Evolutionary conservation across 1,139 yeast species (phyloP), one percentile per base, ranked within the genome.

Genomic region (Saccharomyces hybrid): DNA sequence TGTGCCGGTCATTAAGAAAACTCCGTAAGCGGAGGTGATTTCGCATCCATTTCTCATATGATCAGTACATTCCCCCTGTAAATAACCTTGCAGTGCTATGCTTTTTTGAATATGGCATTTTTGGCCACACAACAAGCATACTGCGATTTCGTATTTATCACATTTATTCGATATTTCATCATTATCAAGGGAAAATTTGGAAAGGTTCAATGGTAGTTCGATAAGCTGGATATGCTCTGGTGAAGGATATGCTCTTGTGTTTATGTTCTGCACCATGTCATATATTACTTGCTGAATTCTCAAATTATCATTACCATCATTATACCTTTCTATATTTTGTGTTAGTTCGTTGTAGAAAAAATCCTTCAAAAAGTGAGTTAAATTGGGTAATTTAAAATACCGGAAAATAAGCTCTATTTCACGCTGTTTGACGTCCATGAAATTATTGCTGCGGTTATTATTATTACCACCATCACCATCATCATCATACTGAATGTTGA

Each of bases 61-160:
- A 47, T 81, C 75, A 5, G 84, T 83, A 65, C 95, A 86, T 61
- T 86, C 85, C 0, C 95, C 95, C 26, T 74, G 73, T 54, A 68
- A 56, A 50, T 61, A 67, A 2, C 83, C 86, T 55, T 79, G 64
- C 32, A 60, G 48, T 11, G 64, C 54, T n/a, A 64, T 61, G 13
- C 63, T 57, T 53, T 77, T 80, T 63, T 91, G 97, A 28, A 84
- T 73, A 59, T 84, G 84, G 30, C 88, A 77, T 4, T 85, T 77
- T 13, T 75, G 73, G 0, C 91, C 95, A 71, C 99, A 93, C 60
- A 86, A 85, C 54, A 93, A 72, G 65, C 99, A 93, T 11, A 93
- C 75, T 0, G 96, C 97, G 0, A 96, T 95, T 60, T 90, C 96
- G 32, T 79, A 34, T 78, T 54, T 57, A 14, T 26, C 49, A 25